Conservation (phyloP, 306 rosid genomes). For the Citrullus mucosospermus region DNA sequence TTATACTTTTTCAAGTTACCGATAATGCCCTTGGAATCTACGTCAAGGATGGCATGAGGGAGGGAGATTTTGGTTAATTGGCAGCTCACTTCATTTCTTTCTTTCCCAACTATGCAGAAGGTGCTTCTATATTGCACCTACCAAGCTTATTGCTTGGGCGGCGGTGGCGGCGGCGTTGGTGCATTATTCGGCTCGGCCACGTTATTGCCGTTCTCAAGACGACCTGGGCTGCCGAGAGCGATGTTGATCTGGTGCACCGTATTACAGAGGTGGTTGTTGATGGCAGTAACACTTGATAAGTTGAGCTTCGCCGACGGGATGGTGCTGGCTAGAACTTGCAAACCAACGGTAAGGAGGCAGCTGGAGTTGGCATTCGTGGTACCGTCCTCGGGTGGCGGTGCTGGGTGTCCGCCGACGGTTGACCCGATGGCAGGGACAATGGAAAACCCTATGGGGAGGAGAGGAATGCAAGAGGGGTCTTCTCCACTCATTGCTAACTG, state of each 20-base stretch:
- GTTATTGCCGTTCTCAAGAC: conserved; percentile 7
- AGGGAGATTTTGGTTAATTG: conserved; percentile 11
- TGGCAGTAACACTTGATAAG: conserved; percentile 64
- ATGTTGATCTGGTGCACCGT: conserved; percentile 63
- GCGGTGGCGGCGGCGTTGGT: neutral
- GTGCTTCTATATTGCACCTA: neutral
- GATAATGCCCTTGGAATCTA: neutral
- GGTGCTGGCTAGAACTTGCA: conserved; percentile 76
- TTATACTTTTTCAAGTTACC: neutral
- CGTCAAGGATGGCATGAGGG: neutral
- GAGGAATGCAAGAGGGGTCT: conserved; percentile 78
- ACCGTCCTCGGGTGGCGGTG: neutral
- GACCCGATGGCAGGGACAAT: conserved; percentile 38
- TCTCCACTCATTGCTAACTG: conserved; percentile 88
- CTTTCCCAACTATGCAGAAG: neutral
- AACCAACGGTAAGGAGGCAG: conserved; percentile 67
- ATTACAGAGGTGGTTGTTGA: conserved; percentile 75
- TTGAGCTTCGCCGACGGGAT: conserved; percentile 66
- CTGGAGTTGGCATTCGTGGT: conserved; percentile 14
- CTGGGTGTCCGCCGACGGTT: neutral
- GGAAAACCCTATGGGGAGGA: conserved; percentile 80
- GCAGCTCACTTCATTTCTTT: neutral
- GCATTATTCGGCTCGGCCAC: conserved; percentile 9
- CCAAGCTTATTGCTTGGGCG: conserved; percentile 21
- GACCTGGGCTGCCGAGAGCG: conserved; percentile 25